Evolutionary conservation across 306 rosid genomes (phyloP), one percentile per base, ranked within the genome.

Genomic region (Rosa multiflora): DNA sequence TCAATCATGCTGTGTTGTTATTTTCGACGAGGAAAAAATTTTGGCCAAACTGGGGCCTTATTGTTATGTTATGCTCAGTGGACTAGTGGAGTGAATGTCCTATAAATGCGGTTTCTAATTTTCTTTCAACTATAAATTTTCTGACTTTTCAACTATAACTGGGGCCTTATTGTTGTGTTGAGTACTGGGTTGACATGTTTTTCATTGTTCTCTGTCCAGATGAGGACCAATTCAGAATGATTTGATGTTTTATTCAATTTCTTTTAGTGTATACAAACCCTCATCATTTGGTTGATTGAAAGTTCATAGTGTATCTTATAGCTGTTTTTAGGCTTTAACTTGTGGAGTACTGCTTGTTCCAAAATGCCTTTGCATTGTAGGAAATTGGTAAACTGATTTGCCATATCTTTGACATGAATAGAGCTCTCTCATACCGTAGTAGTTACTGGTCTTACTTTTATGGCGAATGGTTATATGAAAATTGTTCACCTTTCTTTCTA

Each of bases 401-500:
- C 42, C 42, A 32, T 26, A 63, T 32, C 2, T 8, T 66, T 23
- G 10, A 66, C 21, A 35, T 66, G 70, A 17, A 66, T 40, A 32
- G 23, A 35, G 20, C 15, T 7, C 21, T 77, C 39, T 21, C 21
- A 32, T 68, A 35, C 47, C 79, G 15, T 26, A 32, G 64, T 66
- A 47, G 13, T 39, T 32, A 29, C 13, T 26, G 48, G 53, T 78
- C 23, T 53, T 55, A n/a, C 4, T n/a, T 59, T 21, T 59, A 59
- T 59, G 66, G 66, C 21, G 15, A 42, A 17, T 66, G 18, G 43
- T 17, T 66, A 37, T 66, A 39, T 66, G 26, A 15, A 37, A 37
- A 11, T 75, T 75, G 58, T 10, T 21, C 29, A 13, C 47, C 52
- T 7, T 75, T 70, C 15, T 72, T 74, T 82, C 78, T 75, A 52